Evolutionary conservation across 495 filamentous ascomycete genomes (phyloP), one percentile per base, ranked within the genome.

Genomic region (Trichoderma reesei): DNA sequence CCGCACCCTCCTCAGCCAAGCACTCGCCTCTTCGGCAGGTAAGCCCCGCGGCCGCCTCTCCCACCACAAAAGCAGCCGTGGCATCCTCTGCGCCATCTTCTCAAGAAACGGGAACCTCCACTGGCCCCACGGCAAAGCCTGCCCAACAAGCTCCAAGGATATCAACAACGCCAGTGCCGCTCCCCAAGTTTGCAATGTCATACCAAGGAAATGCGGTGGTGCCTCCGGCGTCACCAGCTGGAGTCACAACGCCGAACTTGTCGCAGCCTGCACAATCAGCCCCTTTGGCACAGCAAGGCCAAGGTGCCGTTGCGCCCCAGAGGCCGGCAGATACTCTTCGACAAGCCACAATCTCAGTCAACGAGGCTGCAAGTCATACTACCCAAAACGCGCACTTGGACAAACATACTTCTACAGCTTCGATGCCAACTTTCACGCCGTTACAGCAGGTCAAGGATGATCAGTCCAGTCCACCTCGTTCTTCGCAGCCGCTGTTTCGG

Each of bases 181-280:
- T 63, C 20, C 61, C 61, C 38, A 63, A 63, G 38, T 63, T 63
- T 44, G 31, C 39, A 0, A 63, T 63, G 61, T 3, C 41, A 14
- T 31, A 10, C 1, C 61, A 63, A 33, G 51, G 26, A n/a, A 34
- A 33, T 14, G 9, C 20, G 34, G 26, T 10, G 18, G 51, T 10
- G 14, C 11, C 51, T 10, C 8, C 9, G 9, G 9, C 26, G 13
- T 16, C 51, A 31, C 51, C 26, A 34, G 51, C 9, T 2, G 18
- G 13, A n/a, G 20, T 26, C 51, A 33, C 33, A 13, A 9, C 51
- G 11, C 11, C 59, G 34, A 62, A 46, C 16, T 5, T 46, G 18
- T 20, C 61, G 26, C 38, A 8, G n/a, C 18, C 39, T n/a, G 11
- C 5, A n/a, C 8, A 39, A 14, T 16, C 59, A 39, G 14, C 34